Evolutionary conservation across 1,139 yeast genomes (phyloP).

Genomic region (Meyerozyma elateridarum): DNA sequence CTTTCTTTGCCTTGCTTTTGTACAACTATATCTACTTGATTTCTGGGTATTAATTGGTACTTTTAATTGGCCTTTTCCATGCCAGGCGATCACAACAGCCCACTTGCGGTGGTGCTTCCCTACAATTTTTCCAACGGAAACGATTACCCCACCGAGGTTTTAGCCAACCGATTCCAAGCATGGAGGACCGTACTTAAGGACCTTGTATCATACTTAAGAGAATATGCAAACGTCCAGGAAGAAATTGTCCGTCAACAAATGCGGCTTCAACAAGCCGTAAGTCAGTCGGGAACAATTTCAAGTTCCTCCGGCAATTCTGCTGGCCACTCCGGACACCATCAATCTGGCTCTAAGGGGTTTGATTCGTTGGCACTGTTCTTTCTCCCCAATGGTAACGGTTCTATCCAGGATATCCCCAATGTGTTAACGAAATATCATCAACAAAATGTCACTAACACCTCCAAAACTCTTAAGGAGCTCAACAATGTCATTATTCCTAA

Average conservation of each 20-base stretch:
- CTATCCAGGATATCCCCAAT: slow-evolving; percentile 77
- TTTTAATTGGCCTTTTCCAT: no score
- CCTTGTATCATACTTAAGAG: slow-evolving; percentile 67
- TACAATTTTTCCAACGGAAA: slow-evolving; percentile 20
- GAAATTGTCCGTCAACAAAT: slow-evolving; percentile 81
- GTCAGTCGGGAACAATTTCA: slow-evolving; percentile 21
- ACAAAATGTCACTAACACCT: slow-evolving; percentile 61
- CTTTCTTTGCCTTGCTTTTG: no score
- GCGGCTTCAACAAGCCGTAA: slow-evolving; percentile 75
- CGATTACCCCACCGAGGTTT: slow-evolving; percentile 70
- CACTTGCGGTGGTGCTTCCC: slow-evolving; percentile 37
- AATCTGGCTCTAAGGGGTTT: slow-evolving; percentile 19
- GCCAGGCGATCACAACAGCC: slow-evolving; percentile 26
- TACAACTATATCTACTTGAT: no score
- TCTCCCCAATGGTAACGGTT: slow-evolving; percentile 73
- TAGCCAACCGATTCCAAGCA: slow-evolving; percentile 77
- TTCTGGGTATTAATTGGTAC: no score
- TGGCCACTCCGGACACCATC: slow-evolving; percentile 7
- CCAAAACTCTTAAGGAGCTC: slow-evolving; percentile 68
- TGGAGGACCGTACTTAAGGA: slow-evolving; percentile 83
- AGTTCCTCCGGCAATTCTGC: slow-evolving; percentile 7
- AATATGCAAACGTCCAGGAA: slow-evolving; percentile 80
- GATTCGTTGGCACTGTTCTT: slow-evolving; percentile 47
- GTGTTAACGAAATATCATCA: slow-evolving; percentile 72
- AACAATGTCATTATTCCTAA: slow-evolving; percentile 70